Conservation (phyloP, 73 alveolate species). For the Paraurostyla sp. region DNA sequence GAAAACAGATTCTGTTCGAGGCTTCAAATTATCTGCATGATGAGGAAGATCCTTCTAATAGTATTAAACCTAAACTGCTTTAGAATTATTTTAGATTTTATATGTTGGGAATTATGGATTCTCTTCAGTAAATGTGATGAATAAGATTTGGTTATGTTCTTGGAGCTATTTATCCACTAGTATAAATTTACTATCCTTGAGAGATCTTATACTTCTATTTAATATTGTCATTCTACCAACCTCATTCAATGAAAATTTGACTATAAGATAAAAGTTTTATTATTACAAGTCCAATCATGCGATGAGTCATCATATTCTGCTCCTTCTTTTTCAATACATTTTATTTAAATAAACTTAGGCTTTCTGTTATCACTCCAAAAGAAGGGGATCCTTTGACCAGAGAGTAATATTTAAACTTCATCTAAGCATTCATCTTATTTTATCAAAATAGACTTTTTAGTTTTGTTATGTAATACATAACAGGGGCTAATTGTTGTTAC, state of each 20-base stretch:
- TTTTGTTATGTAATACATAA: constrained; percentile 56
- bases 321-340: constrained; percentile 42
- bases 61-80: neutral
- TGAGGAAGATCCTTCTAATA: constrained; percentile 49
- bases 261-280: neutral
- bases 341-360: neutral
- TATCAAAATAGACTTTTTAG: constrained; percentile 33
- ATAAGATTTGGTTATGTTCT: constrained; percentile 30
- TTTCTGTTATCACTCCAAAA: neutral
- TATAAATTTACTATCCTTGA: neutral
- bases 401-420: neutral
- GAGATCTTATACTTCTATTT: neutral
- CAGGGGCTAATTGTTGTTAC: constrained; percentile 66
- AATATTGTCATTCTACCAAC: constrained; percentile 41
- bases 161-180: constrained; percentile 36
- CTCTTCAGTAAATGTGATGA: constrained; percentile 54
- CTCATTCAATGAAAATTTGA: constrained; percentile 29
- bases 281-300: constrained; percentile 62
- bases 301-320: constrained; percentile 52
- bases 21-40: neutral
- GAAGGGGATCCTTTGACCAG: constrained; percentile 39
- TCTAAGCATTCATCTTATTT: constrained; percentile 13
- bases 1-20: neutral
- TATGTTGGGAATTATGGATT: constrained; percentile 47
- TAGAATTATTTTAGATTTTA: constrained; percentile 45